phyloP scores from a whole-genome alignment of 768 basidiomycete species.

The Suillus subaureus region DNA sequence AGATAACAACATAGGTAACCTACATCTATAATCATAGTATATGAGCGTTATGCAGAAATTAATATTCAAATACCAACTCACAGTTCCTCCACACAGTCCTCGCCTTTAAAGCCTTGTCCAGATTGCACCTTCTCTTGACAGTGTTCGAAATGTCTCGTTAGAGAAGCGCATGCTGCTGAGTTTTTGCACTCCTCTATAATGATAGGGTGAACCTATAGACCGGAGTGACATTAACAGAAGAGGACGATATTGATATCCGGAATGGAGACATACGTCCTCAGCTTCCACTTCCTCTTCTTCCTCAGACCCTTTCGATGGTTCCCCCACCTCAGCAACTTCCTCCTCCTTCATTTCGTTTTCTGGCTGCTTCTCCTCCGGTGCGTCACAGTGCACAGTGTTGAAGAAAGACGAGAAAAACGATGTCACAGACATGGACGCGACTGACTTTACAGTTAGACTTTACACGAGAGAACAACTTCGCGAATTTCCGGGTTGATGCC shows the following conservation, averaged over 20 bases:
- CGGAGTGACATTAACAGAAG: background rate
- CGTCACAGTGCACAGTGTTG: constrained; percentile 43
- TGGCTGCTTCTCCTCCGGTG: constrained; percentile 28
- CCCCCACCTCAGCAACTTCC: constrained; percentile 19
- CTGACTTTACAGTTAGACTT: constrained; percentile 13
- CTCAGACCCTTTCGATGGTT: constrained; percentile 33
- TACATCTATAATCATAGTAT: constrained; percentile 23
- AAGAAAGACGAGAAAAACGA: constrained; percentile 48
- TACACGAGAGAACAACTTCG: constrained; percentile 19
- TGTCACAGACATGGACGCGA: constrained; percentile 42
- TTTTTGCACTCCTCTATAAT: constrained; percentile 78
- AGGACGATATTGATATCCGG: background rate
- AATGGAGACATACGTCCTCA: constrained; percentile 44
- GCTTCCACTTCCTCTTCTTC: constrained; percentile 40
- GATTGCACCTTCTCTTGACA: constrained; percentile 85
- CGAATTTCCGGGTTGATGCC: constrained; percentile 27
- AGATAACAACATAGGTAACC: constrained; percentile 12
- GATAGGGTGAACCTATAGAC: constrained; percentile 59
- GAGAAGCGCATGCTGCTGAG: constrained; percentile 62
- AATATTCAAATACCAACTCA: constrained; percentile 41
- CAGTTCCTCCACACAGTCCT: constrained; percentile 94
- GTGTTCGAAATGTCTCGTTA: constrained; percentile 84
- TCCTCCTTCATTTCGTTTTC: constrained; percentile 27
- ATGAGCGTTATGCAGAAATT: constrained; percentile 5
- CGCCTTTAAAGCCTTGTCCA: constrained; percentile 84